These are phyloP conservation scores for Tricholoma saponaceum DNA, from an alignment of 768 basidiomycete genomes.

Conservation along the genomic window DNA sequence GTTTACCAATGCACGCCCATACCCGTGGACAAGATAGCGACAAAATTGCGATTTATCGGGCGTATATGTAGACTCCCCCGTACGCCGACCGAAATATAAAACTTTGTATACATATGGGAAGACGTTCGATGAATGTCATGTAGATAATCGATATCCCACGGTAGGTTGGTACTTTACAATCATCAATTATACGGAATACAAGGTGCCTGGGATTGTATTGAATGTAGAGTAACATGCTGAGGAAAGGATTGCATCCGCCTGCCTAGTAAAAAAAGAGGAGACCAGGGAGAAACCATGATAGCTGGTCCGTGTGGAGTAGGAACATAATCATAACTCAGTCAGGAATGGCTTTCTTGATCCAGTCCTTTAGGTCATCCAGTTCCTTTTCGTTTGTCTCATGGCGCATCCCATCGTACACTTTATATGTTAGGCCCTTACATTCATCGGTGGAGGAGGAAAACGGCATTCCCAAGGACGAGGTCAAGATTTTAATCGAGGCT, in stretches of 20 bases:
- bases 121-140: too few relatives aligned
- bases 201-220: not conserved
- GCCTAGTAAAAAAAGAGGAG: slow-evolving; percentile 1
- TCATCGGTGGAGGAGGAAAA: slow-evolving; percentile 33
- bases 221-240: slow-evolving; percentile 3
- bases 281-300: not conserved
- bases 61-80: too few relatives aligned
- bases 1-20: too few relatives aligned
- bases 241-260: slow-evolving; percentile 2
- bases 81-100: too few relatives aligned
- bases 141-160: too few relatives aligned
- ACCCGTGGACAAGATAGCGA: too few relatives aligned
- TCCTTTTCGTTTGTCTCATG: slow-evolving; percentile 67
- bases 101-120: too few relatives aligned
- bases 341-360: slow-evolving; percentile 61
- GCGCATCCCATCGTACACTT: slow-evolving; percentile 60
- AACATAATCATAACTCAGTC: too few relatives aligned
- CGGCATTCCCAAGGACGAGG: slow-evolving; percentile 47
- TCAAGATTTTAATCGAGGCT: slow-evolving; percentile 54
- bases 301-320: not conserved
- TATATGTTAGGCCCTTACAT: slow-evolving; percentile 59
- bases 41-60: too few relatives aligned
- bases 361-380: slow-evolving; percentile 63
- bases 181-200: not conserved
- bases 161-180: not conserved